phyloP scores from a whole-genome alignment of 2,329 filamentous ascomycete species.

The Xylariaceae sp. region DNA sequence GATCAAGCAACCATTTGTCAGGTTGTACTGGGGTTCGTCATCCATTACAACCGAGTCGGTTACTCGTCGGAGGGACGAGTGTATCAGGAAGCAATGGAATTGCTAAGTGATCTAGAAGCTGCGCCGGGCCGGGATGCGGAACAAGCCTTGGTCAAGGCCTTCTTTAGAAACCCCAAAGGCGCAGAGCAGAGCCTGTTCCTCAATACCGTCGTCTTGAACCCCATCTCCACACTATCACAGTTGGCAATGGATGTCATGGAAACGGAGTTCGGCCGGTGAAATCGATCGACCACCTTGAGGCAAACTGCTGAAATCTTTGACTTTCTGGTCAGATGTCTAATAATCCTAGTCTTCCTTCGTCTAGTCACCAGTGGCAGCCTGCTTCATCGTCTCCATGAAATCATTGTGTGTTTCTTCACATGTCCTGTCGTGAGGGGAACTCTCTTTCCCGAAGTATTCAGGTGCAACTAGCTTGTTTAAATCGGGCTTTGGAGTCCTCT shows the following conservation, averaged over 20 bases:
- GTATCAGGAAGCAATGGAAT: slow-evolving; percentile 36
- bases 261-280: slow-evolving; percentile 32
- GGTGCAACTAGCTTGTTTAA: too few relatives aligned
- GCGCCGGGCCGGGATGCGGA: slow-evolving; percentile 43
- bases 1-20: slow-evolving; percentile 53
- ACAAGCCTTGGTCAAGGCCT: slow-evolving; percentile 38
- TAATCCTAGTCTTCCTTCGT: too few relatives aligned
- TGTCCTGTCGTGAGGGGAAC: too few relatives aligned
- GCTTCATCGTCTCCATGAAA: too few relatives aligned
- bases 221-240: slow-evolving; percentile 41
- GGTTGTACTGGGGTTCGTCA: slow-evolving; percentile 45
- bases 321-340: slow-evolving; percentile 7
- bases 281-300: neutral
- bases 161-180: slow-evolving; percentile 37
- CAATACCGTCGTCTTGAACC: slow-evolving; percentile 42
- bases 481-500: too few relatives aligned
- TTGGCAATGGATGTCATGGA: slow-evolving; percentile 41
- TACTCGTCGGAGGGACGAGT: slow-evolving; percentile 45
- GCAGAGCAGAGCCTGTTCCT: slow-evolving; percentile 43
- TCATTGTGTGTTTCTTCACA: too few relatives aligned
- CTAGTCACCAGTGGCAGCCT: too few relatives aligned
- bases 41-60: slow-evolving; percentile 36
- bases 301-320: slow-evolving; percentile 3
- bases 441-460: too few relatives aligned
- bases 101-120: slow-evolving; percentile 46